Evolutionary conservation across 306 rosid genomes (phyloP).

Genomic region (Comarum palustre): DNA sequence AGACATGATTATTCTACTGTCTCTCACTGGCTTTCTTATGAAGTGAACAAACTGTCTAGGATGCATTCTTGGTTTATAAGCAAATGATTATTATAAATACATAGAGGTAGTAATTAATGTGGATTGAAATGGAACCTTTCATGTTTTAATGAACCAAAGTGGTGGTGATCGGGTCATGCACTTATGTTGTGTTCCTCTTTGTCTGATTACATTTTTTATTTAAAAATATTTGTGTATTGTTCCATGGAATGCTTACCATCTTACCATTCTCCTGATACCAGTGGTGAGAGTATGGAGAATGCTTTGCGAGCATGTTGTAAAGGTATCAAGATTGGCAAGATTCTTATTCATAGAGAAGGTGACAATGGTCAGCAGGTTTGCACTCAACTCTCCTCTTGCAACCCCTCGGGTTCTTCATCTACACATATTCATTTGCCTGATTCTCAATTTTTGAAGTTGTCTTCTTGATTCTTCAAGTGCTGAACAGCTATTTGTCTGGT

Average conservation of each 20-base stretch:
- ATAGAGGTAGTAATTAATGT: neutral
- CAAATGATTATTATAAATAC: conserved; percentile 1
- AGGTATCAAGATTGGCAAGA: conserved; percentile 98
- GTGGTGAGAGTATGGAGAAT: conserved; percentile 99
- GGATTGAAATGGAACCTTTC: neutral
- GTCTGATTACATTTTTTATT: neutral
- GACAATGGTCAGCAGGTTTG: conserved; percentile 97
- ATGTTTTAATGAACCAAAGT: conserved; percentile 4
- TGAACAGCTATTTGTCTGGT: conserved; percentile 47
- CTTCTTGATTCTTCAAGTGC: conserved; percentile 26
- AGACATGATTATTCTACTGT: neutral
- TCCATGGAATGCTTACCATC: conserved; percentile 7
- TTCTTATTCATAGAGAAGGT: conserved; percentile 98
- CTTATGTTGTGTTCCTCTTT: neutral
- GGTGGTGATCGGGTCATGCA: neutral
- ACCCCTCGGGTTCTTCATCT: neutral
- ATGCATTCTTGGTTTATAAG: conserved; percentile 9
- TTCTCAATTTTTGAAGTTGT: neutral
- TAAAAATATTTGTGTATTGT: neutral
- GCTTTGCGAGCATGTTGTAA: conserved; percentile 98
- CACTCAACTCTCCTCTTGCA: conserved; percentile 20
- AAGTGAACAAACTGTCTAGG: neutral
- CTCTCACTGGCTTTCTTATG: neutral
- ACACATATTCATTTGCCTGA: neutral
- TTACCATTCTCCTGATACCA: conserved; percentile 30